Evolutionary conservation across 2,329 filamentous ascomycete genomes (phyloP).

Genomic region (Penicillium sp.): DNA sequence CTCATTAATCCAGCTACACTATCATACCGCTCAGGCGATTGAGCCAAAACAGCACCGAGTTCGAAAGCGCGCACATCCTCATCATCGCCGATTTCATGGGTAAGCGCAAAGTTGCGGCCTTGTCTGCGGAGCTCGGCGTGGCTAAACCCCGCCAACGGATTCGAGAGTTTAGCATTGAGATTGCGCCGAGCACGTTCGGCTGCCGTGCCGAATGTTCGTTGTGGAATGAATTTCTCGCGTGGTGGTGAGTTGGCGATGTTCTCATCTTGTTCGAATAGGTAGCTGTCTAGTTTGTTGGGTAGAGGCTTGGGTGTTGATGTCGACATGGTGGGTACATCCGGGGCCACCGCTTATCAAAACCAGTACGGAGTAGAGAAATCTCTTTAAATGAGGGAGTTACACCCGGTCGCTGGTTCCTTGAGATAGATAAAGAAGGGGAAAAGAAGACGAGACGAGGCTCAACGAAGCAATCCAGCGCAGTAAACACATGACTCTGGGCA

Average conservation of each 20-base stretch:
- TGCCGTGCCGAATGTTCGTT: conserved; percentile 38
- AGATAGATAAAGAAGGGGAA: not conserved
- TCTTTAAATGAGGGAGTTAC: not conserved
- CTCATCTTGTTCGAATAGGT: conserved; percentile 20
- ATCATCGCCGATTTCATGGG: conserved; percentile 61
- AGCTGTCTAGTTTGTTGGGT: conserved; percentile 5
- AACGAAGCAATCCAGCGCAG: not conserved
- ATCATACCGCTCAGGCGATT: conserved; percentile 58
- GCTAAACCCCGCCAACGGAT: conserved; percentile 58
- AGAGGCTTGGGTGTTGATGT: conserved; percentile 5
- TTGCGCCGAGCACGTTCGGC: conserved; percentile 50
- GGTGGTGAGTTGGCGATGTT: conserved; percentile 10
- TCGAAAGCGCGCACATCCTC: conserved; percentile 65
- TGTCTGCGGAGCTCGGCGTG: conserved; percentile 60
- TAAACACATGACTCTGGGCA: conserved; percentile 7
- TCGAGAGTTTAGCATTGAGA: conserved; percentile 58
- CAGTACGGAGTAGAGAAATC: not conserved
- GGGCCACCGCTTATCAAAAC: not conserved
- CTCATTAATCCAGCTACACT: conserved; percentile 60
- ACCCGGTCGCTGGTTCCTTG: not conserved
- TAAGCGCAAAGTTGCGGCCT: conserved; percentile 64
- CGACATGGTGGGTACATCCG: conserved; percentile 9
- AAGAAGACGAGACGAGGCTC: not conserved
- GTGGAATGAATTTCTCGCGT: conserved; percentile 31
- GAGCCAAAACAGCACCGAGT: conserved; percentile 65